A percentile compares a stretch with the other conserved stretches of the same genome.
phyloP scores from a whole-genome alignment of 1,139 yeast genomes.

The Kluyveromyces marxianus region DNA sequence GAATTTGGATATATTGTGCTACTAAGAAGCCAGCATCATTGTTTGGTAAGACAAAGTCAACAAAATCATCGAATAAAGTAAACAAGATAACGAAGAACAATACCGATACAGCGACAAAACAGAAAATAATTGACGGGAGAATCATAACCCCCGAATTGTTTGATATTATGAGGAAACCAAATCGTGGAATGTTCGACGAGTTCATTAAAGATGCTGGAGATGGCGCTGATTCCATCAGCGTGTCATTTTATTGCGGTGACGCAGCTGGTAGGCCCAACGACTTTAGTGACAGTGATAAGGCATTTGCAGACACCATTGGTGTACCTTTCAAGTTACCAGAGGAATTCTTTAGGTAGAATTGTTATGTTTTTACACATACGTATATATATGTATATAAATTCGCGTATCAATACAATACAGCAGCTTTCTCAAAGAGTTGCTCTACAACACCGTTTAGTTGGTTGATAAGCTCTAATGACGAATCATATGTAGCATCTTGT shows the following conservation, averaged over 20 bases:
- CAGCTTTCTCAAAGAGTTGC: constrained; percentile 86
- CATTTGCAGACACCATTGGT: constrained; percentile 54
- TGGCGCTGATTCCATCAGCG: constrained; percentile 32
- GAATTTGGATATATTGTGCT: constrained; percentile 56
- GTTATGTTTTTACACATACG: neutral
- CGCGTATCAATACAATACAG: constrained; percentile 48
- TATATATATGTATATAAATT: neutral
- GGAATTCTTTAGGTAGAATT: constrained; percentile 32
- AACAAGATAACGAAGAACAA: constrained; percentile 5
- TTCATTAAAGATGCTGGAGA: constrained; percentile 33
- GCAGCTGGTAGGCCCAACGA: constrained; percentile 83
- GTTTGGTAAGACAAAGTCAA: constrained; percentile 23
- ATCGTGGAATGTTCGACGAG: constrained; percentile 59
- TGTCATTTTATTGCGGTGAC: constrained; percentile 75
- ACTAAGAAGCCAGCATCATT: constrained; percentile 42
- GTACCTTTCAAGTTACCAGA: constrained; percentile 65
- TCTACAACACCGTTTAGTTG: constrained; percentile 88
- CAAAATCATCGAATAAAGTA: constrained; percentile 1
- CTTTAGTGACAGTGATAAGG: constrained; percentile 68
- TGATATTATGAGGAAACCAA: constrained; percentile 60
- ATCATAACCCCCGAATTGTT: constrained; percentile 27
- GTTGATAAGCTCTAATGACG: constrained; percentile 79
- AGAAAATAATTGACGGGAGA: constrained; percentile 2
- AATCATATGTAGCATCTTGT: constrained; percentile 82
- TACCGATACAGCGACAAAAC: neutral